A percentile compares a stretch with the other conserved stretches of the same genome.
phyloP scores from a whole-genome alignment of 305 asterid species.

The Ajuga reptans region DNA sequence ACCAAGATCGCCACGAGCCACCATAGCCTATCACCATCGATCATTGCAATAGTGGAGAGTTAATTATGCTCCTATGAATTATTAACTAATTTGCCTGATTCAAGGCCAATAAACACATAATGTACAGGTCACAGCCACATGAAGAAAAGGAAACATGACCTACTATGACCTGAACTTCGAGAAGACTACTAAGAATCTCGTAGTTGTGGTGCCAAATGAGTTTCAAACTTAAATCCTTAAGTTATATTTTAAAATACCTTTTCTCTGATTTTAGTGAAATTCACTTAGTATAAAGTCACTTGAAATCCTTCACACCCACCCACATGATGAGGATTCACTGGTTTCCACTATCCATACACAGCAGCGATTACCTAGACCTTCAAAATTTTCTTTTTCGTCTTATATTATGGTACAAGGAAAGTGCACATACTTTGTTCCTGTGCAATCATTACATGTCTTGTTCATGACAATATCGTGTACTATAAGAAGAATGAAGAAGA shows the following conservation, averaged over 20 bases:
- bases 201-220: not conserved
- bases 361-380: not conserved
- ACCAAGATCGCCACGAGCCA: slow-evolving; percentile 98
- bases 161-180: not conserved
- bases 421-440: not conserved
- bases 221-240: not conserved
- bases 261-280: not conserved
- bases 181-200: not conserved
- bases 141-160: slow-evolving; percentile 6
- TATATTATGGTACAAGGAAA: not conserved
- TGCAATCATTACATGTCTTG: not conserved
- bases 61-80: not conserved
- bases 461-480: not conserved
- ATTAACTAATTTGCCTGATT: not conserved
- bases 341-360: not conserved
- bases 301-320: not conserved
- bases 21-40: slow-evolving; percentile 79
- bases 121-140: not conserved
- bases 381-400: not conserved
- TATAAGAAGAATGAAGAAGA: not conserved
- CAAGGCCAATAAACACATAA: not conserved
- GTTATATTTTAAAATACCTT: not conserved
- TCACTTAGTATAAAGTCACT: not conserved
- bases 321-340: not conserved
- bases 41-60: slow-evolving; percentile 4